Percentiles rank a stretch among this genome's conserved stretches.
phyloP scores from a whole-genome alignment of 2,329 filamentous ascomycete species.

The Colletotrichum horii region DNA sequence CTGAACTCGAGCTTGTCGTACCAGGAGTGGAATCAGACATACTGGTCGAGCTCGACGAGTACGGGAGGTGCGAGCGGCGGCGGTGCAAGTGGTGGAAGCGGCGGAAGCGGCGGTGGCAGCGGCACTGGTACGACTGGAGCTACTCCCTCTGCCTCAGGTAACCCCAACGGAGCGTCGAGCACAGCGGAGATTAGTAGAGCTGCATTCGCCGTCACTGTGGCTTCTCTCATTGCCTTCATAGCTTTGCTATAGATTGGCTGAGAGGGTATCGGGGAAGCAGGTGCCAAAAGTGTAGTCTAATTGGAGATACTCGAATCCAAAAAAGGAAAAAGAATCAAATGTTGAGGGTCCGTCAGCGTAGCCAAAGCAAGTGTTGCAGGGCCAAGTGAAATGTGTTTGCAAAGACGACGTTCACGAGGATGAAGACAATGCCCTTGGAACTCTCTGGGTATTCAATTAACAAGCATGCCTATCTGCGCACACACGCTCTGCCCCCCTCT shows the following conservation, averaged over 20 bases:
- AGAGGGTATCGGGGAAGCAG: background rate
- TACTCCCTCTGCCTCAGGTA: background rate
- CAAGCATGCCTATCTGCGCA: background rate
- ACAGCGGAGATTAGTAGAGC: background rate
- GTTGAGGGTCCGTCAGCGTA: background rate
- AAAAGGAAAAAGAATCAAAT: too few species aligned
- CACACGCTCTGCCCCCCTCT: background rate
- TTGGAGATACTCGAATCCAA: background rate
- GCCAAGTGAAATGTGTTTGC: background rate
- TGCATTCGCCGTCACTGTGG: background rate
- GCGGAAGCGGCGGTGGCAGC: background rate
- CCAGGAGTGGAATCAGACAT: conserved; percentile 27
- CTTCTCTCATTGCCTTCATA: background rate
- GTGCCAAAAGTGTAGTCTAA: background rate
- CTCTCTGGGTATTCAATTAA: background rate
- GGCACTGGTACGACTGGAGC: background rate
- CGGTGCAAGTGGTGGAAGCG: background rate
- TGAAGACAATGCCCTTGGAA: background rate
- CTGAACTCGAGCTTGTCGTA: conserved; percentile 26
- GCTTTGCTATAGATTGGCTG: background rate
- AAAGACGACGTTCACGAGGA: background rate
- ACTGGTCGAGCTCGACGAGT: background rate
- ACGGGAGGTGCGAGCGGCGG: background rate
- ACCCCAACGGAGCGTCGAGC: background rate
- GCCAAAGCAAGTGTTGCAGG: background rate